phyloP scores from a whole-genome alignment of 2,329 filamentous ascomycete genomes.

The Alternaria alternata region DNA sequence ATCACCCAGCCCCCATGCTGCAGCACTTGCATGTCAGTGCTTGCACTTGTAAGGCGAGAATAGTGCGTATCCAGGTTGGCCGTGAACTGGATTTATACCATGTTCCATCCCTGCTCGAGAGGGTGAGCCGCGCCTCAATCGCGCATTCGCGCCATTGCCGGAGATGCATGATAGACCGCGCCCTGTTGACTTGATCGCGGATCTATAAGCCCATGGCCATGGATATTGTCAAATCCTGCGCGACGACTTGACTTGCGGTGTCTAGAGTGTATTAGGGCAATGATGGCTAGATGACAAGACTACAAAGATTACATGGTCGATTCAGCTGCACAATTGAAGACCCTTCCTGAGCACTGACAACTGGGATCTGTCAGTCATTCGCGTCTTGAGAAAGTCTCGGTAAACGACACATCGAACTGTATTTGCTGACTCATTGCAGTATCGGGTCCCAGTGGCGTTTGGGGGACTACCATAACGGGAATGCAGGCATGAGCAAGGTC shows the following conservation, averaged over 20 bases:
- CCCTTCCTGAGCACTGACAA: too few species aligned
- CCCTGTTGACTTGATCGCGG: not conserved
- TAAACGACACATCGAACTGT: too few species aligned
- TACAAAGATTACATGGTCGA: not conserved
- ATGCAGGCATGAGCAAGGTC: too few species aligned
- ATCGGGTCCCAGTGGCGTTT: too few species aligned
- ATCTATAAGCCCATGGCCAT: not conserved
- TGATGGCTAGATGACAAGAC: not conserved
- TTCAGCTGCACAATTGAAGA: not conserved
- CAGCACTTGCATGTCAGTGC: not conserved
- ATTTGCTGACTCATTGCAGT: too few species aligned
- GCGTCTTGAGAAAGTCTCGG: too few species aligned
- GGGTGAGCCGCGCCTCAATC: not conserved
- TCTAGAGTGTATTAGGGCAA: not conserved
- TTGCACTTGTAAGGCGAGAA: not conserved
- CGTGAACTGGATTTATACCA: not conserved
- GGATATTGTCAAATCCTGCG: not conserved
- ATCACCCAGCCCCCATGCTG: not conserved
- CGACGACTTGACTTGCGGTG: not conserved
- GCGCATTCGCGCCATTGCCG: not conserved
- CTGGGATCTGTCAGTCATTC: too few species aligned
- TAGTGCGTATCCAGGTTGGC: not conserved
- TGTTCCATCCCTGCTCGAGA: not conserved
- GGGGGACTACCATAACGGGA: too few species aligned
- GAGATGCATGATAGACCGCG: not conserved